Evolutionary conservation across 345 rosid genomes (phyloP).

Genomic region (Euclidium syriacum): DNA sequence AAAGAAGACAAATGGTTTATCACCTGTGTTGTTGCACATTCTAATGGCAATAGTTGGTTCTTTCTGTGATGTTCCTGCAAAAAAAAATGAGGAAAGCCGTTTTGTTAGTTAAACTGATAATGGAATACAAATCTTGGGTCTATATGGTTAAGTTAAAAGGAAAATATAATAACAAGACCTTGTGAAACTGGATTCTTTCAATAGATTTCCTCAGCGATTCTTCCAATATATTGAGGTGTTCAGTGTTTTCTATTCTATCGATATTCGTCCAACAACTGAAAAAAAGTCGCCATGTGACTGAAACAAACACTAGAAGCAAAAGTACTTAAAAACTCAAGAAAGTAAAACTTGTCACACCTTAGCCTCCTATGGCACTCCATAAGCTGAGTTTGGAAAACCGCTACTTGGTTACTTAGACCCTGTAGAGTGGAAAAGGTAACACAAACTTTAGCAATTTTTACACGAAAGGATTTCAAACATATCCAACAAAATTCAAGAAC

Average conservation of each 20-base stretch:
- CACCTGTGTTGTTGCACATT: conserved; percentile 59
- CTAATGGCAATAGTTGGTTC: conserved; percentile 52
- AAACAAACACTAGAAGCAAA: not conserved
- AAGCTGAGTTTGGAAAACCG: conserved; percentile 52
- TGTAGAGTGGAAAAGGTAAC: conserved; percentile 32
- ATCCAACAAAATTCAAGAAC: not conserved
- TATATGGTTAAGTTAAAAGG: not conserved
- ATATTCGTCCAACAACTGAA: conserved; percentile 74
- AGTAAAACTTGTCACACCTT: conserved; percentile 47
- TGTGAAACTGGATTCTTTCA: conserved; percentile 43
- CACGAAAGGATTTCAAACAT: conserved; percentile 1
- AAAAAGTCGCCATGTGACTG: conserved; percentile 12
- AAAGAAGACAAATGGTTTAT: not conserved
- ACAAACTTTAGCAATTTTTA: conserved; percentile 11
- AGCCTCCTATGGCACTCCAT: conserved; percentile 64
- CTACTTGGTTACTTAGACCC: conserved; percentile 65
- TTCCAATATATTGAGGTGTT: conserved; percentile 71
- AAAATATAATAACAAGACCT: conserved; percentile 38
- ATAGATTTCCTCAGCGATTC: conserved; percentile 64
- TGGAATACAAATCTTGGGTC: not conserved
- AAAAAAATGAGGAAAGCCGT: conserved; percentile 10
- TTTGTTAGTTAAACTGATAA: conserved; percentile 4
- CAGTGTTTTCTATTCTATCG: conserved; percentile 57
- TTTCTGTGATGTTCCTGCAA: conserved; percentile 58
- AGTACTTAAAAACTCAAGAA: conserved; percentile 1